Evolutionary conservation across 2,329 filamentous ascomycete species (phyloP).

Genomic region (Curvularia verruculosa): DNA sequence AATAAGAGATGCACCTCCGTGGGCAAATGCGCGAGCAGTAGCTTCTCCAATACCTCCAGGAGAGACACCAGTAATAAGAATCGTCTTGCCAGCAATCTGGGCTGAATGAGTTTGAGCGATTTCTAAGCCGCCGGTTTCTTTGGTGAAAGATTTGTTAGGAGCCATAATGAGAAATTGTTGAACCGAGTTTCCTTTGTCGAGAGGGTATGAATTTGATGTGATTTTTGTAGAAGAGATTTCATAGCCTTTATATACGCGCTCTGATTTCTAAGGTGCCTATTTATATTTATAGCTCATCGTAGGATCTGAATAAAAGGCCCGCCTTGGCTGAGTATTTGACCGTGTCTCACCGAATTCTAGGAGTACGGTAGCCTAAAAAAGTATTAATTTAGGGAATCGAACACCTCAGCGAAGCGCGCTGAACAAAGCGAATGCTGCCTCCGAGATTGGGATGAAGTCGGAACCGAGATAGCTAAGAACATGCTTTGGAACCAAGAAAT

Average conservation of each 20-base stretch:
- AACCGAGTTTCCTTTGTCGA: not conserved
- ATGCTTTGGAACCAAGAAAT: too few species aligned
- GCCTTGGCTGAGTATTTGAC: not conserved
- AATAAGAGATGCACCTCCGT: constrained; percentile 14
- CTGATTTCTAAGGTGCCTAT: not conserved
- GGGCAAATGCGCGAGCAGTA: constrained; percentile 17
- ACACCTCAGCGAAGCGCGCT: too few species aligned
- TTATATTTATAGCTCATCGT: not conserved
- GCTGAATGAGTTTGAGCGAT: constrained; percentile 23
- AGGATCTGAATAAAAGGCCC: not conserved
- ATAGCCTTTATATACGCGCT: not conserved
- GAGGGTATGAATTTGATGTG: not conserved
- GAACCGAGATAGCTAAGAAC: too few species aligned
- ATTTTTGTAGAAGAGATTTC: not conserved
- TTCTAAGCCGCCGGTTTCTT: constrained; percentile 20
- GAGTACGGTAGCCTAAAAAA: not conserved
- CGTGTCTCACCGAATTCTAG: not conserved
- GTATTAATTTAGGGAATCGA: too few species aligned
- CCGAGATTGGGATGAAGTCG: too few species aligned
- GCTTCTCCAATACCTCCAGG: constrained; percentile 16
- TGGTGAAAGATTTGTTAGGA: not conserved
- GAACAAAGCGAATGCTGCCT: too few species aligned
- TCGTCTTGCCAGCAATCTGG: constrained; percentile 19
- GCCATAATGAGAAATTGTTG: not conserved
- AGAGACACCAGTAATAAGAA: constrained; percentile 42